Evolutionary conservation across 176 grass and related monocot species (phyloP).

Genomic region (Areca catechu): DNA sequence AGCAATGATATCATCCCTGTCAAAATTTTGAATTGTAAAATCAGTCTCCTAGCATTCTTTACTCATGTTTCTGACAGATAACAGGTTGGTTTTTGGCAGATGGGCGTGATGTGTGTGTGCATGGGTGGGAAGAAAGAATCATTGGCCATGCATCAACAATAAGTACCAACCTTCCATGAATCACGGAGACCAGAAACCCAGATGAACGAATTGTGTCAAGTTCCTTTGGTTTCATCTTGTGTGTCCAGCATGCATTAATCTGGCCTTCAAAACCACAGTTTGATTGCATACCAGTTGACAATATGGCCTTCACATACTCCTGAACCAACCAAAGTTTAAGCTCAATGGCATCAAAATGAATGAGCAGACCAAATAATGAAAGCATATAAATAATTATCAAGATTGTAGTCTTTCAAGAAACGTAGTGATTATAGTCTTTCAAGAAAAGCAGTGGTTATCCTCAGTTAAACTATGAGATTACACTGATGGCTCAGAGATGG

Average conservation of each 20-base stretch:
- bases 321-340: constrained; percentile 3
- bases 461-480: too few relatives aligned
- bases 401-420: too few relatives aligned
- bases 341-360: too few relatives aligned
- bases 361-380: too few relatives aligned
- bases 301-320: constrained; percentile 88
- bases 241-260: constrained; percentile 91
- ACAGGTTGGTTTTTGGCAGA: too few relatives aligned
- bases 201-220: constrained; percentile 55
- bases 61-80: too few relatives aligned
- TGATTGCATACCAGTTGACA: constrained; percentile 92
- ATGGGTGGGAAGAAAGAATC: background rate
- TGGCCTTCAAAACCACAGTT: constrained; percentile 90
- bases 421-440: too few relatives aligned
- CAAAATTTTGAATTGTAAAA: constrained; percentile 4
- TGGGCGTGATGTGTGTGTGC: too few relatives aligned
- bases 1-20: constrained; percentile 75
- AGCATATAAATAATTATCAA: too few relatives aligned
- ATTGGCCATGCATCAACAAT: background rate
- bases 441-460: too few relatives aligned
- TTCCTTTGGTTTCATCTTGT: constrained; percentile 65
- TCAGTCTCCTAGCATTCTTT: too few relatives aligned
- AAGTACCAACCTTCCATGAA: constrained; percentile 78
- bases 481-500: too few relatives aligned
- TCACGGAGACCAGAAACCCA: constrained; percentile 76